Base-by-base conservation (phyloP, 176 grass and related monocot genomes). In the Oryza nivara region DNA sequence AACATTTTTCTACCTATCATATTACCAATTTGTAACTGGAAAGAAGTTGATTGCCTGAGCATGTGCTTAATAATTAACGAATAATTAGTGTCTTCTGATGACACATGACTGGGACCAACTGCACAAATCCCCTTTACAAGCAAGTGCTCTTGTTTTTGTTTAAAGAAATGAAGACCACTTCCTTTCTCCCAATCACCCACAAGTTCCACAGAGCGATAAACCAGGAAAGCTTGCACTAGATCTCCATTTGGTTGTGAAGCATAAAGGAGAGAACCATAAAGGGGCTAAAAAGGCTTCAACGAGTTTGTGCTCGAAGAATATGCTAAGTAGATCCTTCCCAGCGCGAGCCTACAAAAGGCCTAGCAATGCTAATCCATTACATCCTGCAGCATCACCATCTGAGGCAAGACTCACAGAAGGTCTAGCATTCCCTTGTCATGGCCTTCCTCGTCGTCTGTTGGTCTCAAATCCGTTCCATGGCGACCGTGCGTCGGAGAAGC, bases 291-390 rank as follows among this genome's bases (percentile, higher is more conserved):
- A 67, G 87, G 36, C 17, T 36, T 77, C 68, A 22, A 38, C 16
- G 49, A 78, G 74, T 74, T 83, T 61, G 79, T 90, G 88, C 80
- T 79, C 36, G 61, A 74, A 56, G 84, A 86, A 90, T 86, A 90
- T 90, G 74, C 84, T 79, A 74, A 40, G 49, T 54, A 82, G 35
- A 90, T 90, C 68, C 88, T 68, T 86, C 73, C 61, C 38, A 78
- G 46, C 22, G 46, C 79, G 75, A 90, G 74, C 68, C 84, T 90
- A 86, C 84, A 90, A 90, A 86, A 90, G 68, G 74, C 71, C 68
- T 61, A 68, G 3, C 60, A 86, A 86, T 68, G 61, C n/a, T 68
- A 11, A 78, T 82, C 73, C 65, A 86, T 67, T 35, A 25, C 9
- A 67, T 14, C 36, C 72, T 20, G 65, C 36, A 23, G 54, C 34